phyloP scores from a whole-genome alignment of 2,329 filamentous ascomycete species.

The Chrysoporthe puriensis region DNA sequence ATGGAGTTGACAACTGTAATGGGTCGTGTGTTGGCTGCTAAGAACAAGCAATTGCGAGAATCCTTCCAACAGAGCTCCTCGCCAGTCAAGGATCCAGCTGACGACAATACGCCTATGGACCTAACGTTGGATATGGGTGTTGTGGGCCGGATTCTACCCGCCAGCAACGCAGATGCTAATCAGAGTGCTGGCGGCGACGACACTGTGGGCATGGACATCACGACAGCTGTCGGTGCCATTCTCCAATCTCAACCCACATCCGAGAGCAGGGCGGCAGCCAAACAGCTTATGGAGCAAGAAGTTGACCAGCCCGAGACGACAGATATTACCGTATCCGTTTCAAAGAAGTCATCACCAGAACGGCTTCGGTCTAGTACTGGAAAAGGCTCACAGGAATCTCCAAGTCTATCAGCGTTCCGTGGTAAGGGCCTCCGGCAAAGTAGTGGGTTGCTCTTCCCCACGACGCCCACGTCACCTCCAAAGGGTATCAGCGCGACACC shows the following conservation, averaged over 20 bases:
- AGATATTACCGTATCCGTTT: constrained; percentile 43
- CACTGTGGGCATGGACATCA: constrained; percentile 71
- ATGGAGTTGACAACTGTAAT: constrained; percentile 77
- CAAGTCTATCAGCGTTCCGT: constrained; percentile 57
- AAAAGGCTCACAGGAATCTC: constrained; percentile 51
- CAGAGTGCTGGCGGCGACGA: constrained; percentile 41
- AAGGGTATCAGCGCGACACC: constrained; percentile 25
- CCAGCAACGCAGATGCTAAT: constrained; percentile 37
- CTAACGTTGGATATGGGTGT: constrained; percentile 66
- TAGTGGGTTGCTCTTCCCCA: constrained; percentile 45
- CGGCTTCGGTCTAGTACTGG: not conserved
- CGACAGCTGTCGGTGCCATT: constrained; percentile 65
- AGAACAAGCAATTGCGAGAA: constrained; percentile 24
- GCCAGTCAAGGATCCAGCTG: constrained; percentile 30
- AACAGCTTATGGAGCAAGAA: constrained; percentile 63
- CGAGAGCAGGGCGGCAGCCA: constrained; percentile 52
- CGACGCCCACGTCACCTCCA: constrained; percentile 41
- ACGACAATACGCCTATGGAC: constrained; percentile 42
- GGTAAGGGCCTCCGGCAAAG: constrained; percentile 55
- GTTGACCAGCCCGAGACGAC: constrained; percentile 53
- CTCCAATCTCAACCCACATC: constrained; percentile 47
- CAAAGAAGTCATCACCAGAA: constrained; percentile 41
- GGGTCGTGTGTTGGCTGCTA: constrained; percentile 52
- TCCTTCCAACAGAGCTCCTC: constrained; percentile 30
- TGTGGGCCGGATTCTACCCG: constrained; percentile 57